Conservation (phyloP, 2,329 filamentous ascomycete species). For the Monosporascus cannonballus region DNA sequence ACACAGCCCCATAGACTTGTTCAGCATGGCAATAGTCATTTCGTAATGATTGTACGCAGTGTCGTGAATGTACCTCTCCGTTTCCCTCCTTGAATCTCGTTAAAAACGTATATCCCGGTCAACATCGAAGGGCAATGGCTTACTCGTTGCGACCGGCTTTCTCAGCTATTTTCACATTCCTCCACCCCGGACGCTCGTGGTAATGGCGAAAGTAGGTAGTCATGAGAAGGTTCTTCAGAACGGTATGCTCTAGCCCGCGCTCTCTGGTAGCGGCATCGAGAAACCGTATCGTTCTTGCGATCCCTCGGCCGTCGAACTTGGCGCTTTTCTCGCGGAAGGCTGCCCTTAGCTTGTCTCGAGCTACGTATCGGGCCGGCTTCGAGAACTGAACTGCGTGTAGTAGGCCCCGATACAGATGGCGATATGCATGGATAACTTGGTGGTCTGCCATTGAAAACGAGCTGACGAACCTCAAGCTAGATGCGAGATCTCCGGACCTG, state of each 20-base stretch:
- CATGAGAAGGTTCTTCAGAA: constrained; percentile 63
- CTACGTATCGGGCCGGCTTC: constrained; percentile 58
- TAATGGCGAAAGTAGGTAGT: constrained; percentile 35
- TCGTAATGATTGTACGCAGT: constrained; percentile 57
- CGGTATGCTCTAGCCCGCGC: constrained; percentile 63
- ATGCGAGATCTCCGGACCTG: no score
- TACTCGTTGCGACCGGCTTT: constrained; percentile 13
- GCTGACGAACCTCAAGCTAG: no score
- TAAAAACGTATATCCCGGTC: constrained; percentile 3
- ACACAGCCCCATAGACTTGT: constrained; percentile 65
- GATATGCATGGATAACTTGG: constrained; percentile 59
- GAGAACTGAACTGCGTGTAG: constrained; percentile 69
- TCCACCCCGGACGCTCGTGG: constrained; percentile 24
- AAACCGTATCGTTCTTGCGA: constrained; percentile 65
- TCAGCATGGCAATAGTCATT: constrained; percentile 65
- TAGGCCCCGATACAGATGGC: constrained; percentile 59
- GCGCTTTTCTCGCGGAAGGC: constrained; percentile 50
- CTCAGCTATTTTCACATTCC: constrained; percentile 7
- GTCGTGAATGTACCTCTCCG: constrained; percentile 13
- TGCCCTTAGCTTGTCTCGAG: constrained; percentile 51
- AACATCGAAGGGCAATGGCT: constrained; percentile 1
- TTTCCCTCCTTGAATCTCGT: constrained; percentile 10
- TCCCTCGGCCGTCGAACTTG: constrained; percentile 41
- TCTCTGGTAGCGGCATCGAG: constrained; percentile 57
- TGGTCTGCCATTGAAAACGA: constrained; percentile 22